A percentile compares a stretch with the other conserved stretches of the same genome.
Conservation (phyloP, 371 early-diverging fungal genomes). For the Mortierella sp. region DNA sequence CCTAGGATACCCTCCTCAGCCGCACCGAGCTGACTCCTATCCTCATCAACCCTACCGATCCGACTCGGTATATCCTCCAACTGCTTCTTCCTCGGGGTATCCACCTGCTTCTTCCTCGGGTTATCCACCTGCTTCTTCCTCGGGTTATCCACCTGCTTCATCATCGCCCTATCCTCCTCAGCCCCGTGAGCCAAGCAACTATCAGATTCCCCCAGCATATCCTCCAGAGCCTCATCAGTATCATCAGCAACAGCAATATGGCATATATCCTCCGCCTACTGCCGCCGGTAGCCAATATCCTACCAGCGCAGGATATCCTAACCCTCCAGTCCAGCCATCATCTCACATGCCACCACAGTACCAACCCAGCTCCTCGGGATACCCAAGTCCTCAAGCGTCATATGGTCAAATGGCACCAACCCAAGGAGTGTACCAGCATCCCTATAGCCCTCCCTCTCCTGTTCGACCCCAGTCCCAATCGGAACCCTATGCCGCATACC, state of each 20-base stretch:
- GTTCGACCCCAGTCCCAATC: not conserved
- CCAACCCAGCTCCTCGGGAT: not conserved
- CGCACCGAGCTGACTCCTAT: not conserved
- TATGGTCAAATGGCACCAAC: not conserved
- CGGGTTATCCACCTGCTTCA: not conserved
- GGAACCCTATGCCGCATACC: not conserved
- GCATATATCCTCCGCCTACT: conserved; percentile 75
- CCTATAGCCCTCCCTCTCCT: too few relatives aligned
- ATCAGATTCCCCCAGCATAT: not conserved
- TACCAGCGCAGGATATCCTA: too few relatives aligned
- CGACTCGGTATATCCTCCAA: not conserved
- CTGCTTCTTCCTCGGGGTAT: not conserved
- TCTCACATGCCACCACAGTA: conserved; percentile 72
- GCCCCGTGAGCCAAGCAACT: too few relatives aligned
- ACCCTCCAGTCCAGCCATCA: too few relatives aligned
- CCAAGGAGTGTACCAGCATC: not conserved
- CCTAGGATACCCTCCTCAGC: not conserved
- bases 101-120: not conserved
- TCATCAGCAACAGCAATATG: conserved; percentile 75
- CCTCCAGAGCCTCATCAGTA: not conserved
- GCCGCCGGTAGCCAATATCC: too few relatives aligned
- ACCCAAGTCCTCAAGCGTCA: not conserved
- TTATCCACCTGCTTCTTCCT: not conserved
- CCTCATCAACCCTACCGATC: conserved; percentile 5
- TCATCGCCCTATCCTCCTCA: not conserved